Evolutionary conservation across 345 rosid genomes (phyloP), one percentile per base, ranked within the genome.

Genomic region (Clarkia xantiana): DNA sequence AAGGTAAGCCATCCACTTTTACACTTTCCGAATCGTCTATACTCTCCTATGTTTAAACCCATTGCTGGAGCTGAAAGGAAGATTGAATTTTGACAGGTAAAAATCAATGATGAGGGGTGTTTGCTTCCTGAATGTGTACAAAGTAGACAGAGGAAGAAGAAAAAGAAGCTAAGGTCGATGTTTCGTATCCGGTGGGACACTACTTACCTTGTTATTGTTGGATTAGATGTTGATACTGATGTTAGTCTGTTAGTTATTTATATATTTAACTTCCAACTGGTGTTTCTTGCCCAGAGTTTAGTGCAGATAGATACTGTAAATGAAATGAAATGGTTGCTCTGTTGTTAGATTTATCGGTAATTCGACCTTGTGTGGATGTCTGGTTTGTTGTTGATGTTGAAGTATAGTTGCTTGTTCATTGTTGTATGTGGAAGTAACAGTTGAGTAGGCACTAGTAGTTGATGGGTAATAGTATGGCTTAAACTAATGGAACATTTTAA

Each of bases 1-100:
- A 67, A 73, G 81, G 82, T 49, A 18, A 15, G 53, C 34, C 19
- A 44, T 20, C 52, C 14, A 29, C 36, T 29, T 22, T 29, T 29
- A 29, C 36, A 29, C 5, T 11, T 25, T 0, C 23, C 40, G 11
- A 15, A 14, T 19, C 51, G 11, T n/a, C 16, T 10, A 25, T 34
- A 17, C 10, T 3, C 13, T 19, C 0, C 25, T 46, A 18, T 15
- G 42, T 49, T 49, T 20, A 18, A 49, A 14, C 7, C 11, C 16
- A 10, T 49, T 29, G 36, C 36, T 29, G 36, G 38, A 49, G 14
- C 11, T 49, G 10, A n/a, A 49, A 40, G 12, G 10, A 6, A 15
- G 14, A 5, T 29, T 7, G 36, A 40, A 14, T 29, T 8, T 41
- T 49, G 53, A 14, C 53, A 49, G 53, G 53, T 39, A 49, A 34